A percentile compares a stretch with the other conserved stretches of the same genome.
Evolutionary conservation across 495 filamentous ascomycete genomes (phyloP).

Genomic region (Mytilinidion resinicola): DNA sequence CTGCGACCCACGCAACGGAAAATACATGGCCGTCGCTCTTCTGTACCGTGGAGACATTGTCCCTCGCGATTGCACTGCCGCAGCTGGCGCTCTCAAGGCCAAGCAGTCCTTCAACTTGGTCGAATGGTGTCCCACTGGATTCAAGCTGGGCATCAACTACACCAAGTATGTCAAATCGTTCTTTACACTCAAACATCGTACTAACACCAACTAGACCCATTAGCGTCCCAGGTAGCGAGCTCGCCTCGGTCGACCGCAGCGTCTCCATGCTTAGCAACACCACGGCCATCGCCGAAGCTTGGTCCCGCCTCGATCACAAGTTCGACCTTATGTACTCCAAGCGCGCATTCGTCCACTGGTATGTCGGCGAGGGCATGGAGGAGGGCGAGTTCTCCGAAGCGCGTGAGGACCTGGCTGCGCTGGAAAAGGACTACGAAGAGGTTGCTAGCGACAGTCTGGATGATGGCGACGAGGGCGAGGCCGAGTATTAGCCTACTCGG

Average conservation of each 20-base stretch:
- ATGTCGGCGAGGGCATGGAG: constrained; percentile 94
- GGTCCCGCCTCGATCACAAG: constrained; percentile 83
- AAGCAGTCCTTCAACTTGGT: constrained; percentile 86
- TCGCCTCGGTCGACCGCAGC: constrained; percentile 78
- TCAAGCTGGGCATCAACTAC: constrained; percentile 94
- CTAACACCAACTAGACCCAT: constrained; percentile 54
- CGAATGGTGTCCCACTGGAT: constrained; percentile 94
- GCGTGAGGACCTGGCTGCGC: constrained; percentile 79
- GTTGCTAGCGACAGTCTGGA: constrained; percentile 69
- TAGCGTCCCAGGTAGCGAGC: constrained; percentile 67
- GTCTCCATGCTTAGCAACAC: constrained; percentile 92
- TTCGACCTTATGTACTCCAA: constrained; percentile 98
- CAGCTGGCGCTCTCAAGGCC: constrained; percentile 75
- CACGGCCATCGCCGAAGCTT: constrained; percentile 84
- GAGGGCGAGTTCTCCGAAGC: constrained; percentile 91
- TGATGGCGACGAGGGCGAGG: constrained; percentile 53
- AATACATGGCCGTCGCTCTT: constrained; percentile 90
- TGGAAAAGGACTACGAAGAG: constrained; percentile 91
- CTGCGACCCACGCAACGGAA: constrained; percentile 84
- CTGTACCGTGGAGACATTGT: constrained; percentile 88
- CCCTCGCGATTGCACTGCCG: constrained; percentile 73
- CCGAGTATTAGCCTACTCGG: constrained; percentile 56
- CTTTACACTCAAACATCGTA: not conserved
- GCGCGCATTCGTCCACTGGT: constrained; percentile 93
- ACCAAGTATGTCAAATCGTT: constrained; percentile 18